Evolutionary conservation across 148 eudicot genomes (phyloP).

Genomic region (Rheum nobile): DNA sequence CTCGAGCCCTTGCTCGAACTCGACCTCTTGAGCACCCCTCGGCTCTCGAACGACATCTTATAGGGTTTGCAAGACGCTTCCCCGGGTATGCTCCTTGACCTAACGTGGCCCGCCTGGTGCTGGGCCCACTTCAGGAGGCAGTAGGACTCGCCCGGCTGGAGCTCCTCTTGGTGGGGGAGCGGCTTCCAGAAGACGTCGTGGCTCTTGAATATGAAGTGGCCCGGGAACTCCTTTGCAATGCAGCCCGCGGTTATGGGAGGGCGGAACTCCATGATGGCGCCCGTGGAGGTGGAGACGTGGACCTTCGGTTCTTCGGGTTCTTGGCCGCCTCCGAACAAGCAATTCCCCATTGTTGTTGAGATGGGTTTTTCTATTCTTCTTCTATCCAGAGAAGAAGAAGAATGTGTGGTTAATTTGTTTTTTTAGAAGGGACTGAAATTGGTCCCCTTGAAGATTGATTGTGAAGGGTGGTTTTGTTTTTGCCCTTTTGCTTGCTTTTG

Average conservation of each 20-base stretch:
- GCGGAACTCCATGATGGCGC: conserved; percentile 81
- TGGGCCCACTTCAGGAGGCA: conserved; percentile 31
- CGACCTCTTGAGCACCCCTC: conserved; percentile 30
- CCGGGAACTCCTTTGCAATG: conserved; percentile 62
- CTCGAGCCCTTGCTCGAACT: not conserved
- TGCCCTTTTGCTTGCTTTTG: not conserved
- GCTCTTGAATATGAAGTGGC: conserved; percentile 54
- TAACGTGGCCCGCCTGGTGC: conserved; percentile 39
- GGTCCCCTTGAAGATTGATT: conserved; percentile 6
- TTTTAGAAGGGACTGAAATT: not conserved
- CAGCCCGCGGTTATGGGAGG: conserved; percentile 47
- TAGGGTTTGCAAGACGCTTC: conserved; percentile 22
- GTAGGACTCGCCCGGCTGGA: conserved; percentile 55
- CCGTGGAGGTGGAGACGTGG: conserved; percentile 54
- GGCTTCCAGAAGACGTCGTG: conserved; percentile 73
- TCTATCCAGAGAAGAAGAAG: not conserved
- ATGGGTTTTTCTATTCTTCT: no score
- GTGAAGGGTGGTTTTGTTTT: conserved; percentile 4
- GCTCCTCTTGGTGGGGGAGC: conserved; percentile 41
- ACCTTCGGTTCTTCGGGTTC: conserved; percentile 25
- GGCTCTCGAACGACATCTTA: conserved; percentile 58
- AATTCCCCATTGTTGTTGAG: conserved; percentile 52
- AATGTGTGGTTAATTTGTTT: not conserved
- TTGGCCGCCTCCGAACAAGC: conserved; percentile 44
- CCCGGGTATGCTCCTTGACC: conserved; percentile 54